Conservation (phyloP, 2,329 filamentous ascomycete genomes). For the Pyricularia pennisetigena region DNA sequence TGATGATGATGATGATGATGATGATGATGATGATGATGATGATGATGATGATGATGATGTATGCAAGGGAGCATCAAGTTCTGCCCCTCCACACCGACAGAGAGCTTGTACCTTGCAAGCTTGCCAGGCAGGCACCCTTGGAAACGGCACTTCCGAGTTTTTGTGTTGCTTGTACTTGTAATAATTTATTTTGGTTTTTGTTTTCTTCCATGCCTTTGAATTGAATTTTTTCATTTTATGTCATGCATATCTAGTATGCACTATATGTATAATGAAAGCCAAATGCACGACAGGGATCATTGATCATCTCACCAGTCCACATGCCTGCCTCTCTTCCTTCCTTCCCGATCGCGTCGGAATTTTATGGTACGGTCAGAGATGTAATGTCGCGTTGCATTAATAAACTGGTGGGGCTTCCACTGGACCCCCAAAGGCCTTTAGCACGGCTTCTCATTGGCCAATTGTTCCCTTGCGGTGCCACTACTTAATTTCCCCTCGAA, state of each 20-base stretch:
- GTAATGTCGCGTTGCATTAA: not conserved
- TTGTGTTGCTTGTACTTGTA: not conserved
- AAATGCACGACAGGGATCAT: not conserved
- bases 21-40: not conserved
- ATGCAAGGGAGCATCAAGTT: not conserved
- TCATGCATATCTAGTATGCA: not conserved
- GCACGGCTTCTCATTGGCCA: not conserved
- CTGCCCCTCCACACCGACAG: constrained; percentile 1
- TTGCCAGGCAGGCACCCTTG: not conserved
- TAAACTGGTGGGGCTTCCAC: not conserved
- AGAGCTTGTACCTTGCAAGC: not conserved
- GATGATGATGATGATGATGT: not conserved
- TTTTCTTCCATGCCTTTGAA: too few species aligned
- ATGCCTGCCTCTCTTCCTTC: too few species aligned
- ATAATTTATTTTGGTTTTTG: too few species aligned
- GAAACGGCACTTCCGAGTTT: not conserved
- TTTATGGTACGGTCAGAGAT: not conserved
- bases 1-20: not conserved
- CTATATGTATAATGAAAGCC: not conserved
- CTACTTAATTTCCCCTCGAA: not conserved
- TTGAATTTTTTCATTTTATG: not conserved
- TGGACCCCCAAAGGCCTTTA: not conserved
- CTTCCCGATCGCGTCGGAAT: not conserved
- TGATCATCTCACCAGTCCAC: not conserved
- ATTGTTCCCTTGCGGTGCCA: not conserved